phyloP scores from a whole-genome alignment of 75 land plant species.

The Ceratopteris richardii region DNA sequence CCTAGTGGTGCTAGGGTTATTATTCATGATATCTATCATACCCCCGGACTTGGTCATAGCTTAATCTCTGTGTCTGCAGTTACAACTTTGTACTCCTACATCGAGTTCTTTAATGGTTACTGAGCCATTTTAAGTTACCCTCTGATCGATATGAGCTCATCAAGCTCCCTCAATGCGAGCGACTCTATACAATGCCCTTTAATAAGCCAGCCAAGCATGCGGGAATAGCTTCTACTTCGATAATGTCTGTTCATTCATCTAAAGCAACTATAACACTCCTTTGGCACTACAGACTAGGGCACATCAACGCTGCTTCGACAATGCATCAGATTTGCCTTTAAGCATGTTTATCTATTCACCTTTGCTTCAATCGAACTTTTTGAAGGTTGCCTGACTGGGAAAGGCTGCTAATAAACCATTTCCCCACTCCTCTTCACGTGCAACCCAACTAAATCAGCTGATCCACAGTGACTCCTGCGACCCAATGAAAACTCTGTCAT shows the following conservation, averaged over 20 bases:
- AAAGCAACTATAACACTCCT: background rate
- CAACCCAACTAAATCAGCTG: constrained; percentile 1
- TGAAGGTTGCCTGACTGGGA: background rate
- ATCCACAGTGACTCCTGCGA: constrained; percentile 13
- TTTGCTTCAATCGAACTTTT: background rate
- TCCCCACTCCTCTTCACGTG: background rate
- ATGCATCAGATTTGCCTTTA: background rate
- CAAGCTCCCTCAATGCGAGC: background rate
- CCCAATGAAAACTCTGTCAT: constrained; percentile 6
- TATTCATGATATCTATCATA: background rate
- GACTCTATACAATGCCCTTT: background rate
- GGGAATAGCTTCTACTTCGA: background rate
- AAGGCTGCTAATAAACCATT: background rate
- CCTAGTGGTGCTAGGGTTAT: background rate
- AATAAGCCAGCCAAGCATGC: background rate
- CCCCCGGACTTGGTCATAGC: background rate
- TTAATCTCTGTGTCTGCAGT: background rate
- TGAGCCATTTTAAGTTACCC: background rate
- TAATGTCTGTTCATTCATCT: background rate
- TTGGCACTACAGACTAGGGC: background rate
- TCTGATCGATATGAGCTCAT: background rate
- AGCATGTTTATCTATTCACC: background rate
- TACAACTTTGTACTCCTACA: background rate
- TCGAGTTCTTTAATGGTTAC: background rate
- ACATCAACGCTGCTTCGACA: background rate